These are phyloP conservation scores for Rhodotorula sp. DNA, from an alignment of 1,284 basidiomycete genomes.

Conservation along the genomic window DNA sequence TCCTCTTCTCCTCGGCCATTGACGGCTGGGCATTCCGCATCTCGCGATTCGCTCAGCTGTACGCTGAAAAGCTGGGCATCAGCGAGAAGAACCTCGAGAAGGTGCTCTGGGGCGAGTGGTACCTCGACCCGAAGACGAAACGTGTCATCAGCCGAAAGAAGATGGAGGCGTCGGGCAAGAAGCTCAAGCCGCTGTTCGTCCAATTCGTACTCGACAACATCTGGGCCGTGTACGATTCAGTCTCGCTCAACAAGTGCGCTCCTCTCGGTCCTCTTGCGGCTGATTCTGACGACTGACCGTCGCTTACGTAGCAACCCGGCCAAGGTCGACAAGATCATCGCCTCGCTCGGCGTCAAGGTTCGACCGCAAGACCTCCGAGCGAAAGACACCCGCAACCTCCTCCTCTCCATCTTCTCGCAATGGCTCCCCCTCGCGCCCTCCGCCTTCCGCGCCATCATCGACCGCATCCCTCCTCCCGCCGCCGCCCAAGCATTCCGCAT, in stretches of 20 bases:
- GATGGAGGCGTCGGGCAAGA: conserved; percentile 56
- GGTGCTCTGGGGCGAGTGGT: conserved; percentile 97
- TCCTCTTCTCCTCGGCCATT: conserved; percentile 93
- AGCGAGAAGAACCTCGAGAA: conserved; percentile 81
- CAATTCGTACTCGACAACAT: conserved; percentile 97
- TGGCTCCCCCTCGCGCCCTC: conserved; percentile 94
- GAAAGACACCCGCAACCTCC: conserved; percentile 81
- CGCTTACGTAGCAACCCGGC: conserved; percentile 68
- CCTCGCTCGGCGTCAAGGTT: conserved; percentile 78
- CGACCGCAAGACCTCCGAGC: conserved; percentile 84
- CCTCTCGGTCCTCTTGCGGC: conserved; percentile 11
- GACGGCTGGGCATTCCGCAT: conserved; percentile 98
- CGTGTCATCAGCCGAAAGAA: conserved; percentile 83
- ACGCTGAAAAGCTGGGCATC: conserved; percentile 86
- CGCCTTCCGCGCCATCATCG: conserved; percentile 87
- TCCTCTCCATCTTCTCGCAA: conserved; percentile 85
- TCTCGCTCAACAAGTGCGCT: conserved; percentile 73
- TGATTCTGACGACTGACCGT: not conserved
- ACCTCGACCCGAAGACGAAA: conserved; percentile 94
- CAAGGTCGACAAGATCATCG: conserved; percentile 85
- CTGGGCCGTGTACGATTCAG: conserved; percentile 92
- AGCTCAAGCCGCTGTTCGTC: conserved; percentile 93
- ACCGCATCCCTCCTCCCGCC: conserved; percentile 83
- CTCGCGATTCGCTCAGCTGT: conserved; percentile 88
- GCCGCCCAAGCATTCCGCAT: conserved; percentile 79